These are phyloP conservation scores for Xylaria nigripes DNA, from an alignment of 495 filamentous ascomycete species.

Conservation along the genomic window DNA sequence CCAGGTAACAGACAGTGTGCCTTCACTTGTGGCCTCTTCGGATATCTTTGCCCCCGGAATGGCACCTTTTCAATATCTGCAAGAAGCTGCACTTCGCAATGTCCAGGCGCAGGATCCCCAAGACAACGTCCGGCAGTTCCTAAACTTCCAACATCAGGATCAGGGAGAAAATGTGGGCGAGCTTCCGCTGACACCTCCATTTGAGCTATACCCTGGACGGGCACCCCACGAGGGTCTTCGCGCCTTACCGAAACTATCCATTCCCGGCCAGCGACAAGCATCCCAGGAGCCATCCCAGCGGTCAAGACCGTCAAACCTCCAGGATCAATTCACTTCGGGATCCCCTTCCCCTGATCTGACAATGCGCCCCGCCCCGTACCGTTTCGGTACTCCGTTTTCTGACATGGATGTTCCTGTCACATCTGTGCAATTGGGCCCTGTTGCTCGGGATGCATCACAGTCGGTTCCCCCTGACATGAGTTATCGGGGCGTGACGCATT, in stretches of 20 bases:
- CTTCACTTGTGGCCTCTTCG: constrained; percentile 83
- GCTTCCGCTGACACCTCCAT: constrained; percentile 47
- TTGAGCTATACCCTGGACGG: constrained; percentile 40
- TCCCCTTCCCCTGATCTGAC: constrained; percentile 42
- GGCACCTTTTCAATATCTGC: constrained; percentile 56
- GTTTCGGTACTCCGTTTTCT: constrained; percentile 73
- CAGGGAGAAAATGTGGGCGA: constrained; percentile 42
- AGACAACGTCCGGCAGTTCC: constrained; percentile 83
- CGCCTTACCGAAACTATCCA: constrained; percentile 50
- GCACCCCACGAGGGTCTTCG: constrained; percentile 44
- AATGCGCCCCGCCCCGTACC: constrained; percentile 50
- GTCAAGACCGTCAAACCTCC: constrained; percentile 14
- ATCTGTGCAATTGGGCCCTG: constrained; percentile 56
- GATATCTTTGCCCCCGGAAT: constrained; percentile 68
- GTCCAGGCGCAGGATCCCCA: constrained; percentile 70
- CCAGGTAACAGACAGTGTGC: constrained; percentile 55
- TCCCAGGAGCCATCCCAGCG: constrained; percentile 20
- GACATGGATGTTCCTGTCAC: constrained; percentile 87
- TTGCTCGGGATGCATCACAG: constrained; percentile 66
- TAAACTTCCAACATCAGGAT: constrained; percentile 64
- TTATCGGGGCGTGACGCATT: constrained; percentile 50
- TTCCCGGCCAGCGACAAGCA: constrained; percentile 32
- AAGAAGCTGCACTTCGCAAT: constrained; percentile 59
- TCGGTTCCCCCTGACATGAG: constrained; percentile 92
- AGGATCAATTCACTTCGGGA: constrained; percentile 36